These are phyloP conservation scores for Thielaviopsis punctulata DNA, from an alignment of 2,329 filamentous ascomycete genomes.

Conservation along the genomic window DNA sequence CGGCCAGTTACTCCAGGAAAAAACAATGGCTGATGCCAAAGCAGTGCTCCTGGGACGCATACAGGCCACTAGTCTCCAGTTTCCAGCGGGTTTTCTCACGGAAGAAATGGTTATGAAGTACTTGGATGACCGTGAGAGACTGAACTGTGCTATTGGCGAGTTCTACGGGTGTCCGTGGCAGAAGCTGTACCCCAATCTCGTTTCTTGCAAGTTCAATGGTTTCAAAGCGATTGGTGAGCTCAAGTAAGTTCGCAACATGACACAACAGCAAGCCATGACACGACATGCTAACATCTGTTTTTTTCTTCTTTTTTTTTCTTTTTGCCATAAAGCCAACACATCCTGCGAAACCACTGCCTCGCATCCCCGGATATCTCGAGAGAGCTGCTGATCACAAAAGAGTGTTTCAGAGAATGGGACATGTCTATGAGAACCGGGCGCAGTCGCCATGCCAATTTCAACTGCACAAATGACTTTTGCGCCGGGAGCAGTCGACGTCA, in stretches of 20 bases:
- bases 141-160: background rate
- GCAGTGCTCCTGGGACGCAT: background rate
- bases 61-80: background rate
- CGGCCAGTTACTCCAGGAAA: background rate
- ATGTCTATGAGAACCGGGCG: background rate
- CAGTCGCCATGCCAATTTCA: background rate
- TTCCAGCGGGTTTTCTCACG: background rate
- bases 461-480: background rate
- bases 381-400: background rate
- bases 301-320: background rate
- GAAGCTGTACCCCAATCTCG: background rate
- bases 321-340: slow-evolving; percentile 19
- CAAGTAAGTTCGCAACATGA: background rate
- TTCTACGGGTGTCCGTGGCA: slow-evolving; percentile 2
- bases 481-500: background rate
- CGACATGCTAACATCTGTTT: background rate
- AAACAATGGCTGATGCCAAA: background rate
- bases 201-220: background rate
- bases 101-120: background rate
- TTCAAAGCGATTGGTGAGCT: slow-evolving; percentile 3
- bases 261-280: background rate
- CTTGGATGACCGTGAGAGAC: background rate
- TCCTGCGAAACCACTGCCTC: slow-evolving; percentile 14
- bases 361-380: background rate
- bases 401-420: background rate